phyloP scores from a whole-genome alignment of 163 green algal genomes.

The Scenedesmus sp. region DNA sequence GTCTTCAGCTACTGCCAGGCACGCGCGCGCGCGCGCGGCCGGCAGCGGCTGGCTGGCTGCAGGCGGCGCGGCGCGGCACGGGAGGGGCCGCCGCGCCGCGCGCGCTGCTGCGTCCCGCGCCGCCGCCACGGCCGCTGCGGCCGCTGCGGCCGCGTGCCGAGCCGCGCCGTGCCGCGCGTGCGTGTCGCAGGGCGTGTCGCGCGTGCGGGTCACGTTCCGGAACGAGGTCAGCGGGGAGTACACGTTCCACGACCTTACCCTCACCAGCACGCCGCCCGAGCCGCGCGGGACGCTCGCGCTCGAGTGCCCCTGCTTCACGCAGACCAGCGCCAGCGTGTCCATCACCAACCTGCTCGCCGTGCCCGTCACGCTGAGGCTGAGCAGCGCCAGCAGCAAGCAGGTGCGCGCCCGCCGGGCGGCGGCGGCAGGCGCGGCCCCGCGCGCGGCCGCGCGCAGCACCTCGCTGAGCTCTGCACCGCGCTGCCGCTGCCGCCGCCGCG shows the following conservation, averaged over 20 bases:
- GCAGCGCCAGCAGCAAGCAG: constrained; percentile 55
- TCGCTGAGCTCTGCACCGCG: no score
- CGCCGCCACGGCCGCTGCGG: no score
- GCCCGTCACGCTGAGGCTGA: constrained; percentile 55
- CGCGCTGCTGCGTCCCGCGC: no score
- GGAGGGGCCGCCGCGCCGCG: no score
- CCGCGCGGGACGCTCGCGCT: constrained; percentile 60
- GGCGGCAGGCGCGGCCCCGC: no score
- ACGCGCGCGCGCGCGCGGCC: no score
- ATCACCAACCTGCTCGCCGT: constrained; percentile 73
- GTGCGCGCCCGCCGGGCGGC: no score
- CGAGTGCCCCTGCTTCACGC: constrained; percentile 71
- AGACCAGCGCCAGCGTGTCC: constrained; percentile 47
- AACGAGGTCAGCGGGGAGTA: constrained; percentile 81
- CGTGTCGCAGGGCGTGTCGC: constrained; percentile 50
- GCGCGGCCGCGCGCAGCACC: no score
- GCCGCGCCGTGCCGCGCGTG: not conserved
- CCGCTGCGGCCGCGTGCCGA: no score
- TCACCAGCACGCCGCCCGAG: constrained; percentile 56
- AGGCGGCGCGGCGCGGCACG: no score
- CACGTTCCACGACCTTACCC: constrained; percentile 73
- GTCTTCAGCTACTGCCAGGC: constrained; percentile 65
- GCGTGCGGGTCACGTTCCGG: constrained; percentile 75
- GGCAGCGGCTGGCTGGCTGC: not conserved
- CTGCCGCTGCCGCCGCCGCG: no score